Evolutionary conservation across 2,329 filamentous ascomycete genomes (phyloP).

Genomic region (Neoscytalidium dimidiatum): DNA sequence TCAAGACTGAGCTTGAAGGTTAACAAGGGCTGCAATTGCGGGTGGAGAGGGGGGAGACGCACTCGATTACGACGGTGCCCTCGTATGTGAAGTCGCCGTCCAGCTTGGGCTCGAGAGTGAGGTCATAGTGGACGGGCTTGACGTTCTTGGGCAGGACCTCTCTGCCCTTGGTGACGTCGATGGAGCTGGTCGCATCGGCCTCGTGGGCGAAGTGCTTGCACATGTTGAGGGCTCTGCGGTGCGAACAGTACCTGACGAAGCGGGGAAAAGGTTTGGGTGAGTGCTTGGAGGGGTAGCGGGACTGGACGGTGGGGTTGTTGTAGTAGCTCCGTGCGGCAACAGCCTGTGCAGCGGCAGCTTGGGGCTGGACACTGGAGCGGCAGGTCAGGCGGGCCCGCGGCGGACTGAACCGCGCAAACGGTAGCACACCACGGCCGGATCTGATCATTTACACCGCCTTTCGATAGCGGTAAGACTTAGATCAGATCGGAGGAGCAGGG

Average conservation of each 20-base stretch:
- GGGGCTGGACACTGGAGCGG: not conserved
- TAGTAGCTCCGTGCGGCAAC: constrained; percentile 19
- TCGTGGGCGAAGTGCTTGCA: constrained; percentile 60
- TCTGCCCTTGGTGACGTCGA: constrained; percentile 66
- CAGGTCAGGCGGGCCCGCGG: constrained; percentile 11
- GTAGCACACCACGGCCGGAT: constrained; percentile 12
- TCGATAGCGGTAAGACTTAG: constrained; percentile 11
- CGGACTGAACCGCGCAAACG: constrained; percentile 6
- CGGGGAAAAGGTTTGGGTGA: constrained; percentile 6
- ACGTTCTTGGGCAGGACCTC: constrained; percentile 91
- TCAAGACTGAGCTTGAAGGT: constrained; percentile 61
- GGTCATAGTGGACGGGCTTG: constrained; percentile 86
- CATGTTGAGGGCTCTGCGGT: constrained; percentile 66
- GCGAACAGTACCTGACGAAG: constrained; percentile 65
- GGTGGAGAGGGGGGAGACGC: constrained; percentile 30
- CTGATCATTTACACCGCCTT: constrained; percentile 16
- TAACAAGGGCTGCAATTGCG: constrained; percentile 21
- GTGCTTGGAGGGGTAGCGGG: not conserved
- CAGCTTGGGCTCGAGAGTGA: constrained; percentile 90
- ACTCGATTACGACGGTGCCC: constrained; percentile 81
- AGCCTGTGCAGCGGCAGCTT: not conserved
- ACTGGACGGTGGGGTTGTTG: constrained; percentile 2
- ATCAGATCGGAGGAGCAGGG: constrained; percentile 12
- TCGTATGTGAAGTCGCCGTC: constrained; percentile 78
- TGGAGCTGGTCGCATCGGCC: constrained; percentile 56